Percentiles rank a stretch among this genome's conserved stretches.
Conservation (phyloP, 192 early-diverging fungal species). For the Linnemannia zychae region DNA sequence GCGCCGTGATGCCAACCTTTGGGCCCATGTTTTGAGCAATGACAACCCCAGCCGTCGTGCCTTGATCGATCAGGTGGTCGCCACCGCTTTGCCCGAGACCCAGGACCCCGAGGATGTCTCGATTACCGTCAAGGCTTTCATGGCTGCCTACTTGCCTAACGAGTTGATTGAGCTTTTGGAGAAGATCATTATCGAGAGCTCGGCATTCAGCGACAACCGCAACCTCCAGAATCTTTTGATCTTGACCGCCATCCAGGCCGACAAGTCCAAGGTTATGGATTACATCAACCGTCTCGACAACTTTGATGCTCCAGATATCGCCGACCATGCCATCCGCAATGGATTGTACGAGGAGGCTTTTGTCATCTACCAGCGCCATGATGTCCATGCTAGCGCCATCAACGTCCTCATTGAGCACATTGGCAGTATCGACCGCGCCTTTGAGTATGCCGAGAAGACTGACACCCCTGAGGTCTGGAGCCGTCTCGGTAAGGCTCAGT, state of each 20-base stretch:
- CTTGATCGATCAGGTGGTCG: slow-evolving; percentile 95
- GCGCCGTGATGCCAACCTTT: slow-evolving; percentile 86
- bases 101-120: slow-evolving; percentile 98
- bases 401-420: slow-evolving; percentile 95
- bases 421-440: slow-evolving; percentile 93
- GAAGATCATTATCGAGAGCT: slow-evolving; percentile 94
- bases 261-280: slow-evolving; percentile 93
- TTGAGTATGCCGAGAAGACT: slow-evolving; percentile 94
- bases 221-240: slow-evolving; percentile 98
- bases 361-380: slow-evolving; percentile 94
- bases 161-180: slow-evolving; percentile 98
- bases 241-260: slow-evolving; percentile 93
- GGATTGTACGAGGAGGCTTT: slow-evolving; percentile 97
- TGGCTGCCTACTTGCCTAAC: slow-evolving; percentile 94
- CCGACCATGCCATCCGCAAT: slow-evolving; percentile 91
- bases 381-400: slow-evolving; percentile 90
- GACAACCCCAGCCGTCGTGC: slow-evolving; percentile 88
- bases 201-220: slow-evolving; percentile 95
- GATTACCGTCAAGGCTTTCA: slow-evolving; percentile 97
- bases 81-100: slow-evolving; percentile 93
- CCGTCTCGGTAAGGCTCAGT: slow-evolving; percentile 95
- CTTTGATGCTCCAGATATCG: slow-evolving; percentile 98
- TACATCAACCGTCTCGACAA: slow-evolving; percentile 92
- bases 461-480: slow-evolving; percentile 95
- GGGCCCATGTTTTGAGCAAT: slow-evolving; percentile 85